Evolutionary conservation across 495 filamentous ascomycete species (phyloP).

Genomic region (Lepidopterella palustris): DNA sequence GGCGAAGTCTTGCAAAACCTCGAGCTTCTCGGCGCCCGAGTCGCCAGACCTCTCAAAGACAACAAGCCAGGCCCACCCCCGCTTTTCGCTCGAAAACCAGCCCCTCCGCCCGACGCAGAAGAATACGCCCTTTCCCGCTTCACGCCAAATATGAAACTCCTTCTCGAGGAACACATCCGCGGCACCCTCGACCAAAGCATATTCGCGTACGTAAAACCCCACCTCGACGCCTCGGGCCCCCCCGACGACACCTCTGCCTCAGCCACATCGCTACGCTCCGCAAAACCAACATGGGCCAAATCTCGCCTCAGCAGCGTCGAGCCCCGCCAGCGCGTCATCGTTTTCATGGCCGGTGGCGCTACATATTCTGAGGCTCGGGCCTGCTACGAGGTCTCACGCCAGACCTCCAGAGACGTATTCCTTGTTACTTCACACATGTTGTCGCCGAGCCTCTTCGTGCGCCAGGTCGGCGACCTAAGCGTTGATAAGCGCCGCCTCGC

Average conservation of each 20-base stretch:
- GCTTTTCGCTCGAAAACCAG: constrained; percentile 58
- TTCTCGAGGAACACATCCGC: constrained; percentile 60
- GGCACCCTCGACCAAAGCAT: constrained; percentile 49
- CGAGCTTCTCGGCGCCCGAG: constrained; percentile 71
- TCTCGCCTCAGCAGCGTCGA: constrained; percentile 68
- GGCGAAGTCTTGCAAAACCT: constrained; percentile 69
- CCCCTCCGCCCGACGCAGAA: constrained; percentile 42
- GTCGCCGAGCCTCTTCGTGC: constrained; percentile 68
- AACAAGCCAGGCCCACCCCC: constrained; percentile 55
- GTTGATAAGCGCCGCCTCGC: constrained; percentile 65
- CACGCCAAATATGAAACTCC: constrained; percentile 42
- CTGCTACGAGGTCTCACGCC: constrained; percentile 79
- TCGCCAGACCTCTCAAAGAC: constrained; percentile 70
- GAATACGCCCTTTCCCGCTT: constrained; percentile 58
- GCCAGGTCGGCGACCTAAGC: constrained; percentile 73
- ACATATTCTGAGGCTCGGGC: constrained; percentile 82
- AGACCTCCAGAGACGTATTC: constrained; percentile 71
- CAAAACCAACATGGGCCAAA: constrained; percentile 92
- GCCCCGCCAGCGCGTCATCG: constrained; percentile 81
- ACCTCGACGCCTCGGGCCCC: constrained; percentile 55
- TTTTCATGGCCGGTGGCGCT: constrained; percentile 94
- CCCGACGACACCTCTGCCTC: constrained; percentile 50
- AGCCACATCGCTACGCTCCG: constrained; percentile 72
- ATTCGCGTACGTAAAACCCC: constrained; percentile 81
- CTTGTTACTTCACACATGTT: constrained; percentile 90